These are phyloP conservation scores for Solanum corneliomulleri DNA, from an alignment of 257 asterid genomes.

Conservation along the genomic window DNA sequence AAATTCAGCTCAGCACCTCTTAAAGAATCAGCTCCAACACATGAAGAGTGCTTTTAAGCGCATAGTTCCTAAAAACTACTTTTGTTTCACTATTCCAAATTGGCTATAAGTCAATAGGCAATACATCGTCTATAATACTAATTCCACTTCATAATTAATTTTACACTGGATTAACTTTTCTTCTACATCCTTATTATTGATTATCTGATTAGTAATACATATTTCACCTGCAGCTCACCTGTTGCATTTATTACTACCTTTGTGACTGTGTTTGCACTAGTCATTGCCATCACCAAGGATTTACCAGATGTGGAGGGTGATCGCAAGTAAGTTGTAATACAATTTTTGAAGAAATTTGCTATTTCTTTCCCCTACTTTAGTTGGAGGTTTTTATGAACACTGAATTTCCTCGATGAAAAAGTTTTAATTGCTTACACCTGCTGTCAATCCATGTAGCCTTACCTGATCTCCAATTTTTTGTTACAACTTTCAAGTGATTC, in stretches of 20 bases:
- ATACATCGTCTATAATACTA: neutral
- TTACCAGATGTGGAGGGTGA: conserved; percentile 99
- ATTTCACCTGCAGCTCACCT: conserved; percentile 60
- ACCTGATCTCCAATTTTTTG: neutral
- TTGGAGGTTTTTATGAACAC: neutral
- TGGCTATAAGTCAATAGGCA: neutral
- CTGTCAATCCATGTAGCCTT: neutral
- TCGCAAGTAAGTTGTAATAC: conserved; percentile 72
- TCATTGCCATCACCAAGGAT: conserved; percentile 96
- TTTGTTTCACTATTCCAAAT: neutral
- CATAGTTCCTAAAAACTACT: neutral
- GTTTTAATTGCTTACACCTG: neutral
- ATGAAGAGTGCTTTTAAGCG: neutral
- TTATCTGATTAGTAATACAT: neutral
- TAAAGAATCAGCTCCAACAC: neutral
- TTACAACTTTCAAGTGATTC: neutral
- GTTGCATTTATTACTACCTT: conserved; percentile 97
- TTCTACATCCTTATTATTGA: neutral
- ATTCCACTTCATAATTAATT: neutral
- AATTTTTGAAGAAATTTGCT: neutral
- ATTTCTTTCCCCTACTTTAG: neutral
- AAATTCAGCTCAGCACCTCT: neutral
- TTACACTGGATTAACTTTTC: neutral
- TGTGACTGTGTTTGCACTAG: conserved; percentile 88
- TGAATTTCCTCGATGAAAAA: neutral